phyloP scores from a whole-genome alignment of 2,329 filamentous ascomycete species.

The Monascus ruber region DNA sequence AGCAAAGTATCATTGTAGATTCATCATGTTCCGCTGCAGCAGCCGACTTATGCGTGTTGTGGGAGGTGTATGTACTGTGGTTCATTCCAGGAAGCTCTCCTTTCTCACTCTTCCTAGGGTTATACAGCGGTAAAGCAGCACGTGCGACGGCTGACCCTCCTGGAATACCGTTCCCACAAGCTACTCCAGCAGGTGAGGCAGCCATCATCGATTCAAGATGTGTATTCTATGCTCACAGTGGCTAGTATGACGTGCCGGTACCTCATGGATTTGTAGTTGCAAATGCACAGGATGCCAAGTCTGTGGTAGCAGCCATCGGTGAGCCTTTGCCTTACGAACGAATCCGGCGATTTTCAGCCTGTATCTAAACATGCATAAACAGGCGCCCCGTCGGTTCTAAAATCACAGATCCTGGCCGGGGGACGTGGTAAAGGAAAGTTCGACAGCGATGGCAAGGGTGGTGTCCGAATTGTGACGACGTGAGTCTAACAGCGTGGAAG shows the following conservation, averaged over 20 bases:
- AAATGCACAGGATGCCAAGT: conserved; percentile 11
- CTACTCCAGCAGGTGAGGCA: conserved; percentile 12
- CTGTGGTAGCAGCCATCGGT: conserved; percentile 16
- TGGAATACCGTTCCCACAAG: conserved; percentile 15
- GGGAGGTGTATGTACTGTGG: no score
- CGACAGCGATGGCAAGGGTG: conserved; percentile 17
- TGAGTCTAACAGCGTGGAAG: no score
- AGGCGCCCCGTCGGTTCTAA: conserved; percentile 18
- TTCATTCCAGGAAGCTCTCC: no score
- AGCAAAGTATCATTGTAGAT: no score
- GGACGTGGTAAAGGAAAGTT: conserved; percentile 21
- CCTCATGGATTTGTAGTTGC: conserved; percentile 14
- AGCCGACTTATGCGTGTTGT: no score
- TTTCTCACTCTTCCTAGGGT: no score
- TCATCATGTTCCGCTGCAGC: no score
- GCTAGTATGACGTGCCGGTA: conserved; percentile 16
- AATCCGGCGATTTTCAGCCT: no score
- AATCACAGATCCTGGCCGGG: conserved; percentile 21
- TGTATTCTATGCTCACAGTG: background rate
- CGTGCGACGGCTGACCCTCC: conserved; percentile 10
- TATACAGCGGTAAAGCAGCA: no score
- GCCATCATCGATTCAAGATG: background rate
- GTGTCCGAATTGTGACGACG: conserved; percentile 13
- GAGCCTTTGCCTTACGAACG: background rate
- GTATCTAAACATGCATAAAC: background rate